A percentile compares a stretch with the other conserved stretches of the same genome.
Evolutionary conservation across 2,329 filamentous ascomycete genomes (phyloP).

Genomic region (Pseudopithomyces maydicus): DNA sequence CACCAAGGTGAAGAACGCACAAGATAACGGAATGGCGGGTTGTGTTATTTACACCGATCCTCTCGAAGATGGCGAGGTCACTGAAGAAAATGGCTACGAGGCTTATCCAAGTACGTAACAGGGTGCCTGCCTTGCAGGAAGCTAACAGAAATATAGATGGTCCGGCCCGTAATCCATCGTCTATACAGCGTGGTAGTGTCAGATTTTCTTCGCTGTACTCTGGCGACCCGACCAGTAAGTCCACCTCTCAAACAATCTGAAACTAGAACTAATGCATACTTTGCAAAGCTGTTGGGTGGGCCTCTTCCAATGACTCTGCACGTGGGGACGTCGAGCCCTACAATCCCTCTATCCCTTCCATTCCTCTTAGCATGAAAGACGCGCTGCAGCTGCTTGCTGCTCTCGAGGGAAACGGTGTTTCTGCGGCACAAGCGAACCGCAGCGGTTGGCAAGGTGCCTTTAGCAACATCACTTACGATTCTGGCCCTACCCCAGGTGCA

Average conservation of each 20-base stretch:
- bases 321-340: constrained; percentile 30
- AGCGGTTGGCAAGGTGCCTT: constrained; percentile 40
- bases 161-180: constrained; percentile 47
- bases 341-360: constrained; percentile 41
- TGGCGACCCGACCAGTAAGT: constrained; percentile 22
- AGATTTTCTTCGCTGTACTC: constrained; percentile 65
- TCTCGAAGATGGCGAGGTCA: constrained; percentile 47
- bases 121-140: neutral
- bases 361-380: constrained; percentile 36
- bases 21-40: constrained; percentile 47
- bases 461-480: constrained; percentile 37
- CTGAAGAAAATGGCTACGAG: constrained; percentile 46
- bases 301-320: constrained; percentile 32
- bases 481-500: constrained; percentile 57
- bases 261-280: neutral
- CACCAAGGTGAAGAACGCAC: constrained; percentile 50
- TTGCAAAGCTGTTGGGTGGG: constrained; percentile 32
- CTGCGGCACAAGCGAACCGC: constrained; percentile 37
- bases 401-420: constrained; percentile 40
- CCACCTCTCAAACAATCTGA: neutral
- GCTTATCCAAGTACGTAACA: constrained; percentile 37
- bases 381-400: constrained; percentile 37
- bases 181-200: constrained; percentile 49
- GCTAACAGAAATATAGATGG: constrained; percentile 35
- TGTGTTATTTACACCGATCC: constrained; percentile 48